Base-by-base conservation (phyloP, 2,329 filamentous ascomycete genomes). In the Claviceps sorghi region DNA sequence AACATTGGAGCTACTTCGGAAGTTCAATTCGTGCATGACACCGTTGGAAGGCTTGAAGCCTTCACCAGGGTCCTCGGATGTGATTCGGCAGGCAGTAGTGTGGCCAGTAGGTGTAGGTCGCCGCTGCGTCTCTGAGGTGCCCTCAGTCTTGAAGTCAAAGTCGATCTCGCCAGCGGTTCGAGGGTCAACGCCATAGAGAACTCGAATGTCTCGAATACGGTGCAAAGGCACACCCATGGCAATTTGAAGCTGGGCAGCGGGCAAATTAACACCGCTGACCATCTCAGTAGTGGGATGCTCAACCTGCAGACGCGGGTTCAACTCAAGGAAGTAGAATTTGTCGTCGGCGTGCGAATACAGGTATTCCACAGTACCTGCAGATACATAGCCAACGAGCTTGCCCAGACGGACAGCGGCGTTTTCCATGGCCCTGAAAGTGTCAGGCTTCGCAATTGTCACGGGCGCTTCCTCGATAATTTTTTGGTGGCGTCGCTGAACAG, bases 401-500 rank as follows among this genome's bases (percentile, higher is more conserved):
- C 93, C 93, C 38, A 98, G 81, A 61, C 93, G 88, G 47, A 98
- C 93, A 48, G 93, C 93, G 44, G 93, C 91, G 62, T 90, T 84
- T 73, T 97, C 94, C 93, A 98, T 98, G 53, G 84, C 83, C 66
- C 86, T 84, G 82, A 98, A 98, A 49, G 90, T 96, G 57, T 80
- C 75, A 48, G 82, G 75, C 69, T 88, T 93, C 51, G 93, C 94
- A 59, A 98, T 95, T 40, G 93, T 98, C 59, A 97, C 94, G 40
- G 93, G 93, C 5, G 93, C 93, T 71, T 98, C 93, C 70, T 98
- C 93, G 58, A 98, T 98, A 69, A 98, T 98, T 78, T 98, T 98
- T 72, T 98, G 94, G 72, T 98, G 94, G 68, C 93, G 83, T 70
- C 93, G 83, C 75, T 98, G 93, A 15, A 98, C 93, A 60, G 93